Evolutionary conservation across 371 early-diverging fungal genomes (phyloP).

Genomic region (Mycotypha africana): DNA sequence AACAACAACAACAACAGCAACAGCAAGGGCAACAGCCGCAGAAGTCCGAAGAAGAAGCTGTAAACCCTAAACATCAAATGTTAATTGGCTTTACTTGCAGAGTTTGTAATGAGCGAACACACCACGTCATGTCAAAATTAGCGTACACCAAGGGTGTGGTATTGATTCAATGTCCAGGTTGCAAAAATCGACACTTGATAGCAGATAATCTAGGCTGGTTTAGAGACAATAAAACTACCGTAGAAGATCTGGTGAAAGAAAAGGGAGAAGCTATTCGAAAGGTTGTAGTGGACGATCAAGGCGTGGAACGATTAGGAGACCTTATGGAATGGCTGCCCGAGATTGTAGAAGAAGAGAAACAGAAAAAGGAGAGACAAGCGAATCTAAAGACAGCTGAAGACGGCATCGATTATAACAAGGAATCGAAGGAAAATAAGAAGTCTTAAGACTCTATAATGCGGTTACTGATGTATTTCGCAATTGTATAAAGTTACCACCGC

Average conservation of each 20-base stretch:
- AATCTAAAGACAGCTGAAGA: slow-evolving; percentile 1
- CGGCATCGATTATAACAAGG: no score
- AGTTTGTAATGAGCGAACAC: slow-evolving; percentile 78
- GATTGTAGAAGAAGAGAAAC: slow-evolving; percentile 31
- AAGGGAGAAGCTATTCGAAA: slow-evolving; percentile 72
- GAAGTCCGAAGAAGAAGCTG: slow-evolving; percentile 10
- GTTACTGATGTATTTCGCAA: no score
- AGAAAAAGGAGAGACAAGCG: slow-evolving; percentile 26
- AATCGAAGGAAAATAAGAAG: no score
- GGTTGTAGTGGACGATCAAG: slow-evolving; percentile 36
- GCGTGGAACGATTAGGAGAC: slow-evolving; percentile 22
- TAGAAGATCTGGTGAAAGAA: slow-evolving; percentile 80
- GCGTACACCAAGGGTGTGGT: slow-evolving; percentile 92
- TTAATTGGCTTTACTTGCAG: slow-evolving; percentile 94
- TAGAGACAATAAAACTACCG: slow-evolving; percentile 61
- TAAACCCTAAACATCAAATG: slow-evolving; percentile 59
- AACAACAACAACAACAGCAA: no score
- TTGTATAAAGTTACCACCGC: no score
- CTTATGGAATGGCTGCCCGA: slow-evolving; percentile 47
- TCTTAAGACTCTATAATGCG: no score
- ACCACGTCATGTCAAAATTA: slow-evolving; percentile 86
- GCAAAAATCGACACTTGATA: slow-evolving; percentile 89
- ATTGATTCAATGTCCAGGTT: slow-evolving; percentile 87
- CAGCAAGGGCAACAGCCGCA: not conserved
- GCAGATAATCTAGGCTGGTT: slow-evolving; percentile 97